phyloP scores from a whole-genome alignment of 2,329 filamentous ascomycete genomes.

The Alternaria novae-zelandiae region DNA sequence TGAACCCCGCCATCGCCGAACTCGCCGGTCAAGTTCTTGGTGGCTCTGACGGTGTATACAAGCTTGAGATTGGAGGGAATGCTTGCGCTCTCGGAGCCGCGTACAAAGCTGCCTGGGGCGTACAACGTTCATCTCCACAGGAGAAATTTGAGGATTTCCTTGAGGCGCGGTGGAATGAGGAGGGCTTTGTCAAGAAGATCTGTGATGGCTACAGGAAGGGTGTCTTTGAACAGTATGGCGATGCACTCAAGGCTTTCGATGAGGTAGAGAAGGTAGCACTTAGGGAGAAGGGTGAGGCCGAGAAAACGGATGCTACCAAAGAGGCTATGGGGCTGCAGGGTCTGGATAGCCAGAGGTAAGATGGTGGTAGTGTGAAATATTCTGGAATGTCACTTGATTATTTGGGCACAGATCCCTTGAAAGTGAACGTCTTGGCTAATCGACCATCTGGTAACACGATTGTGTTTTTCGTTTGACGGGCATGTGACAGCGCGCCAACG shows the following conservation, averaged over 20 bases:
- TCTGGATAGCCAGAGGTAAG: neutral
- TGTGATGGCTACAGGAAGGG: conserved; percentile 79
- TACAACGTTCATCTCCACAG: conserved; percentile 64
- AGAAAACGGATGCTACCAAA: conserved; percentile 1
- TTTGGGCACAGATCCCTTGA: neutral
- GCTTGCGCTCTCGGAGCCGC: conserved; percentile 92
- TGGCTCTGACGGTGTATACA: conserved; percentile 87
- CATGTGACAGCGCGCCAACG: conserved; percentile 5
- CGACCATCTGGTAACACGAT: neutral
- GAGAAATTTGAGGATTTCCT: conserved; percentile 91
- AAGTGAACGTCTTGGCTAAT: neutral
- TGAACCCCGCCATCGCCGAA: conserved; percentile 86
- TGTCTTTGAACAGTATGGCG: conserved; percentile 78
- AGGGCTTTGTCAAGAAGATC: conserved; percentile 80
- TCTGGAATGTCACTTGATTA: neutral
- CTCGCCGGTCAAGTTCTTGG: conserved; percentile 89
- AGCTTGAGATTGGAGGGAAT: conserved; percentile 91
- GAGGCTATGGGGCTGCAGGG: conserved; percentile 10
- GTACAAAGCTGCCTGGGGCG: conserved; percentile 94
- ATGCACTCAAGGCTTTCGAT: conserved; percentile 73
- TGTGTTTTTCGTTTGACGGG: neutral
- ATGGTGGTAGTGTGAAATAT: neutral
- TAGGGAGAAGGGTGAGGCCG: conserved; percentile 8
- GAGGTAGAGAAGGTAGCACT: conserved; percentile 13
- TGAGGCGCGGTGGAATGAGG: conserved; percentile 82